A percentile compares a stretch with the other conserved stretches of the same genome.
These are phyloP conservation scores for Przewalskia tangutica DNA, from an alignment of 257 asterid species.

Conservation along the genomic window DNA sequence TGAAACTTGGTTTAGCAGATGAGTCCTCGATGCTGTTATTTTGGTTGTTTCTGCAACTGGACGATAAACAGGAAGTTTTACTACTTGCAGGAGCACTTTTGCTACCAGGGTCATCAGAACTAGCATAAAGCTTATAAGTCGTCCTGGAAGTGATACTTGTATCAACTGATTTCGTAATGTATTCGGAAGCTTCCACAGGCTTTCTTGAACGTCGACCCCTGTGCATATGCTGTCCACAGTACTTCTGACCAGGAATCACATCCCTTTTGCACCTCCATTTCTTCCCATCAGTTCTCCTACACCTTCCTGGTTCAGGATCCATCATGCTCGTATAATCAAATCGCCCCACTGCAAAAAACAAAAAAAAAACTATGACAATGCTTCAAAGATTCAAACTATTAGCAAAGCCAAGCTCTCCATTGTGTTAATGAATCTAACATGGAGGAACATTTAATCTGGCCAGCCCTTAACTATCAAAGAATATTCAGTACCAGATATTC, in stretches of 20 bases:
- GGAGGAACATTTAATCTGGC: background rate
- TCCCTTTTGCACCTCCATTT: conserved; percentile 67
- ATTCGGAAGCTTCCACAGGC: conserved; percentile 51
- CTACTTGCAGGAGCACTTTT: conserved; percentile 8
- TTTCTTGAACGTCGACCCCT: conserved; percentile 81
- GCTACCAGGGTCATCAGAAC: conserved; percentile 4
- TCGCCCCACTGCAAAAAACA: background rate
- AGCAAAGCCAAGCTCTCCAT: background rate
- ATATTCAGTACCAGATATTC: background rate
- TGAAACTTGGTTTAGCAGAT: background rate
- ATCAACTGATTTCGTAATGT: background rate
- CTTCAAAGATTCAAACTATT: background rate
- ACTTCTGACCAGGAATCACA: conserved; percentile 40
- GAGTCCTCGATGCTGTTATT: background rate
- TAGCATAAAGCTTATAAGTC: background rate
- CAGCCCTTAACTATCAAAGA: background rate
- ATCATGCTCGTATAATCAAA: conserved; percentile 22
- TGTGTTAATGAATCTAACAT: background rate
- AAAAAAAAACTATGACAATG: background rate
- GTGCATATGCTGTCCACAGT: conserved; percentile 62
- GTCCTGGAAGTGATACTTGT: background rate
- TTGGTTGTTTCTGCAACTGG: background rate
- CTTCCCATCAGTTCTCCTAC: conserved; percentile 70
- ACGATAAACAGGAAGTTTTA: conserved; percentile 3
- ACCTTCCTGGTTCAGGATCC: conserved; percentile 65